Percentiles rank a stretch among this genome's conserved stretches.
These are phyloP conservation scores for Diplodia sapinea DNA, from an alignment of 2,329 filamentous ascomycete genomes.

Conservation along the genomic window DNA sequence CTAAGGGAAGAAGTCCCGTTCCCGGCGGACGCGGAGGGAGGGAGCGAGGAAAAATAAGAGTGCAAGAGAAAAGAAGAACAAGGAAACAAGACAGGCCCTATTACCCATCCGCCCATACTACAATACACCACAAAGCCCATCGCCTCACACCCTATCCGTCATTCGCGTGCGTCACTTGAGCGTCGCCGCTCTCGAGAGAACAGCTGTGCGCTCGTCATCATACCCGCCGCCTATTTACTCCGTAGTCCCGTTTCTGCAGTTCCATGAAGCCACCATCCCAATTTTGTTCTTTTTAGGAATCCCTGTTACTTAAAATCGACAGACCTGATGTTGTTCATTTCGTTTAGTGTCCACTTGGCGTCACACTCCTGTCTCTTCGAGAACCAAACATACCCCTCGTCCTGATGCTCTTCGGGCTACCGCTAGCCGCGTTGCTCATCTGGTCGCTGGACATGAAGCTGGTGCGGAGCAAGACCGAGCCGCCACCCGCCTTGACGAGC, in stretches of 20 bases:
- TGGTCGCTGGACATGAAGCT: constrained; percentile 66
- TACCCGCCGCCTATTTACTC: background rate
- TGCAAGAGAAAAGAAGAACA: background rate
- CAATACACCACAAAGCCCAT: background rate
- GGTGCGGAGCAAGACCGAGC: constrained; percentile 74
- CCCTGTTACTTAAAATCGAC: background rate
- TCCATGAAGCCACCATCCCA: background rate
- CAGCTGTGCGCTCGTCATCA: background rate
- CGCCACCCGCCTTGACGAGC: constrained; percentile 73
- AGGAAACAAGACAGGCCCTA: background rate
- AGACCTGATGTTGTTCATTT: background rate
- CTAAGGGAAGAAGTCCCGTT: background rate
- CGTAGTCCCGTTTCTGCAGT: constrained; percentile 1
- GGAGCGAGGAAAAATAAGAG: background rate
- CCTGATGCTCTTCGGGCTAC: constrained; percentile 35
- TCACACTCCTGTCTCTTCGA: constrained; percentile 31
- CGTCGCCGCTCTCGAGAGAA: background rate
- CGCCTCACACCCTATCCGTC: background rate
- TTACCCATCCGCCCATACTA: background rate
- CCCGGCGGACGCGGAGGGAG: background rate
- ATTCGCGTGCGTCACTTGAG: background rate
- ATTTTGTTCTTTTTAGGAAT: background rate
- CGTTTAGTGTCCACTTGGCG: constrained; percentile 30
- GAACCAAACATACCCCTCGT: constrained; percentile 34
- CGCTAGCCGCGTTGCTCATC: constrained; percentile 32